Evolutionary conservation across 805 yeast species (phyloP).

Genomic region (Saccharomycopsis fibuligera): DNA sequence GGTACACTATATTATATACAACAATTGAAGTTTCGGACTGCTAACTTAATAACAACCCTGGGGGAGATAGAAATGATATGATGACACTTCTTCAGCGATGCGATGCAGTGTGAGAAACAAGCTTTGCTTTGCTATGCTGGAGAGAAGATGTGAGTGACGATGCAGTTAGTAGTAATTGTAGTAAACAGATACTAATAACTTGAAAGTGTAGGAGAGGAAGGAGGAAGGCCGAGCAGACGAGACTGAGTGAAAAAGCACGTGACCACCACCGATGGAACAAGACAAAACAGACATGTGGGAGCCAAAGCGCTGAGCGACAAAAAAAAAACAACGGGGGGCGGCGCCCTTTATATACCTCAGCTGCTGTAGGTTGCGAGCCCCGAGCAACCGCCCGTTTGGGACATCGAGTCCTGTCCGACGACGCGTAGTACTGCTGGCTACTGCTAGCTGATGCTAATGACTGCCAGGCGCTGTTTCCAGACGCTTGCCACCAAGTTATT

Average conservation of each 20-base stretch:
- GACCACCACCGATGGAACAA: slow-evolving; percentile 2
- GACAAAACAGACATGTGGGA: not conserved
- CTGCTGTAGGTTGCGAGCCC: not conserved
- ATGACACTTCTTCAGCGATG: too few relatives aligned
- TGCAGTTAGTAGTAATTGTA: too few relatives aligned
- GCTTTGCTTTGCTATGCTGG: too few relatives aligned
- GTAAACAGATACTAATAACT: too few relatives aligned
- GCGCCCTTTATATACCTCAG: slow-evolving; percentile 9
- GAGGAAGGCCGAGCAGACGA: not conserved
- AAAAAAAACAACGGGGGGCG: slow-evolving; percentile 11
- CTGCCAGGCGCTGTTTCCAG: too few relatives aligned
- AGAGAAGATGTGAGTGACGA: too few relatives aligned
- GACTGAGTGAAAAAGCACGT: not conserved
- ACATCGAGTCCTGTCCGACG: not conserved
- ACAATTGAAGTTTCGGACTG: not conserved
- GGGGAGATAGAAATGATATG: not conserved
- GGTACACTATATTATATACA: slow-evolving; percentile 8
- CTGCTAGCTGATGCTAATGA: too few relatives aligned
- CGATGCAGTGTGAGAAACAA: too few relatives aligned
- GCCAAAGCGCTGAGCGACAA: not conserved
- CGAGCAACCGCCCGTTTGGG: not conserved
- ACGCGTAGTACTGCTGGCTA: too few relatives aligned
- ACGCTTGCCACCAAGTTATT: too few relatives aligned
- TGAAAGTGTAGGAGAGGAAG: not conserved
- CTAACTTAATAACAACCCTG: slow-evolving; percentile 11